A percentile compares a stretch with the other conserved stretches of the same genome.
phyloP scores from a whole-genome alignment of 257 asterid species.

The Capsicum chinense region DNA sequence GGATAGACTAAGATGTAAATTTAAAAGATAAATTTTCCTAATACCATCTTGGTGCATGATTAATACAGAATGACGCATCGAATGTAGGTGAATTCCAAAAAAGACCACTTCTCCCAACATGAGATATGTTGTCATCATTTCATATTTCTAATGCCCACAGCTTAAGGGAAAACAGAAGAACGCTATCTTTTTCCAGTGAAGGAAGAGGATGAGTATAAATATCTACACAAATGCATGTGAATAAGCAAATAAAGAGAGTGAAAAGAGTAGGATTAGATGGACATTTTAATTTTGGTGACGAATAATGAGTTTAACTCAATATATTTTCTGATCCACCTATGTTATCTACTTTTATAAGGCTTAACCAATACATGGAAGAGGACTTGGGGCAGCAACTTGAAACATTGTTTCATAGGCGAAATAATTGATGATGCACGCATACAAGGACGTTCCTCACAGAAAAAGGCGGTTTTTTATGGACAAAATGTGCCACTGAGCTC shows the following conservation, averaged over 20 bases:
- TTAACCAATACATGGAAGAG: neutral
- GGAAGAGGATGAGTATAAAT: neutral
- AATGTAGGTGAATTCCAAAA: neutral
- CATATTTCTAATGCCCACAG: neutral
- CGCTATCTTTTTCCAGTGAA: neutral
- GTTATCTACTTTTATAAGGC: neutral
- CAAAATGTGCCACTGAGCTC: neutral
- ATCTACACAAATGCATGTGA: neutral
- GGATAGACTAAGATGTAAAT: constrained; percentile 5
- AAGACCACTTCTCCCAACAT: neutral
- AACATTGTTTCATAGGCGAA: neutral
- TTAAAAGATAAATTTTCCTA: neutral
- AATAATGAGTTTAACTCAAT: neutral
- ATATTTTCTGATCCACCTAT: neutral
- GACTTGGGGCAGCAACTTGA: neutral
- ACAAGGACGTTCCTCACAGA: neutral
- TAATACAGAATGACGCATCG: neutral
- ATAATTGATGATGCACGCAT: neutral
- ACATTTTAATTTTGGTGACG: neutral
- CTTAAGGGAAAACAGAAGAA: neutral
- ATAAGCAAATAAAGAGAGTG: neutral
- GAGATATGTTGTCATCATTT: neutral
- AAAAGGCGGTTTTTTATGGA: neutral
- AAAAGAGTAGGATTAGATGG: neutral
- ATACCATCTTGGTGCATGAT: neutral